phyloP scores from a whole-genome alignment of 495 filamentous ascomycete species.

The Lindgomyces ingoldianus region DNA sequence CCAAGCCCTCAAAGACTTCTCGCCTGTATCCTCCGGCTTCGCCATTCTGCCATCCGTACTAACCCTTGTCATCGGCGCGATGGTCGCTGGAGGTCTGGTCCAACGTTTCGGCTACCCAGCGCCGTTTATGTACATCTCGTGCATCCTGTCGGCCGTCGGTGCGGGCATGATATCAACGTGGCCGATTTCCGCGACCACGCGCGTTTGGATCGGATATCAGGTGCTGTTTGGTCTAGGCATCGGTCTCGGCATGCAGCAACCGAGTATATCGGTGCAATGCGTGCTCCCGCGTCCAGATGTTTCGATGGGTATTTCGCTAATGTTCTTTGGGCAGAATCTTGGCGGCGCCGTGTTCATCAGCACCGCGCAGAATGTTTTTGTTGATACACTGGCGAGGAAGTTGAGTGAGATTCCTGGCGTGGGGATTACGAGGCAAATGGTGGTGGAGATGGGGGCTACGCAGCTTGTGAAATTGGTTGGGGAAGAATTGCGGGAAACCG shows the following conservation, averaged over 20 bases:
- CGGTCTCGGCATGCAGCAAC: slow-evolving; percentile 67
- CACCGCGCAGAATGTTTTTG: slow-evolving; percentile 18
- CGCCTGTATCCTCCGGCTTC: slow-evolving; percentile 71
- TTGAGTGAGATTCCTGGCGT: slow-evolving; percentile 52
- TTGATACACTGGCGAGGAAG: slow-evolving; percentile 32
- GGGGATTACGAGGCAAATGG: background rate
- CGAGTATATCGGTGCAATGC: slow-evolving; percentile 52
- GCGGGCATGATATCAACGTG: slow-evolving; percentile 70
- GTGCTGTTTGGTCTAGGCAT: slow-evolving; percentile 67
- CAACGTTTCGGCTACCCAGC: slow-evolving; percentile 66
- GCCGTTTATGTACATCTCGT: slow-evolving; percentile 66
- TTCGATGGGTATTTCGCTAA: slow-evolving; percentile 11
- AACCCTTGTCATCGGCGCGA: slow-evolving; percentile 58
- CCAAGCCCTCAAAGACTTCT: slow-evolving; percentile 73
- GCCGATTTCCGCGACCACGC: slow-evolving; percentile 52
- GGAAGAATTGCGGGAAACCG: background rate
- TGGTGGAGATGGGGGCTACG: slow-evolving; percentile 20
- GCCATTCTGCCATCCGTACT: slow-evolving; percentile 77
- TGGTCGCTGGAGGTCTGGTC: slow-evolving; percentile 61
- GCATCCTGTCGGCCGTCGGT: slow-evolving; percentile 63
- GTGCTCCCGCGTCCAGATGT: slow-evolving; percentile 8
- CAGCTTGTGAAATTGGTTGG: slow-evolving; percentile 9
- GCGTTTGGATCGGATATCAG: slow-evolving; percentile 78
- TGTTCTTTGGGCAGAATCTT: slow-evolving; percentile 21
- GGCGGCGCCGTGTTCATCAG: slow-evolving; percentile 15